Percentiles rank a stretch among this genome's conserved stretches.
Conservation (phyloP, 2,329 filamentous ascomycete genomes). For the Fusarium torreyae region DNA sequence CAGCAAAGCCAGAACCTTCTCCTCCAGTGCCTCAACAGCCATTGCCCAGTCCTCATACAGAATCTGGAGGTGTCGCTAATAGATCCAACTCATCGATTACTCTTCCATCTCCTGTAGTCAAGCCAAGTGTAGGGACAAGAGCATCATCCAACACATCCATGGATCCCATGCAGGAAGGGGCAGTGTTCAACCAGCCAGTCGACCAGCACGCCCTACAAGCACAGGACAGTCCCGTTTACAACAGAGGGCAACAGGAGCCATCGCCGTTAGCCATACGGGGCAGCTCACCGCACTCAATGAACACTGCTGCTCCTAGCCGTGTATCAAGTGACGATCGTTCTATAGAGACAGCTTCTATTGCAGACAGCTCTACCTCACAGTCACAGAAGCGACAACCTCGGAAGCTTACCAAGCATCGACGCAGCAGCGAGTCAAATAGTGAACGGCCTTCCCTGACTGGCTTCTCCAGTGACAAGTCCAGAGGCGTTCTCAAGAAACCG, state of each 20-base stretch:
- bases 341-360: constrained; percentile 49
- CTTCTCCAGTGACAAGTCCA: constrained; percentile 40
- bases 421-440: constrained; percentile 54
- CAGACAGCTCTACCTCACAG: constrained; percentile 42
- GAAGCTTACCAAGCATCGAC: constrained; percentile 61
- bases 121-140: constrained; percentile 13
- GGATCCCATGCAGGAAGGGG: constrained; percentile 53
- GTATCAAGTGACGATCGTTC: constrained; percentile 55
- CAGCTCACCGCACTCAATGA: constrained; percentile 42
- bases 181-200: constrained; percentile 54
- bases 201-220: constrained; percentile 47
- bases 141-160: constrained; percentile 28
- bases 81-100: constrained; percentile 26
- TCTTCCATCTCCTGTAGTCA: constrained; percentile 20
- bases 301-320: constrained; percentile 46
- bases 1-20: constrained; percentile 23
- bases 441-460: constrained; percentile 49
- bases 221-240: constrained; percentile 49
- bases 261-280: constrained; percentile 45
- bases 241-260: constrained; percentile 38
- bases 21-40: constrained; percentile 12
- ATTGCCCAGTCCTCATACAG: constrained; percentile 23
- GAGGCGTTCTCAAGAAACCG: constrained; percentile 58
- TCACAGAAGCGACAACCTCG: constrained; percentile 56
- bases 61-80: constrained; percentile 13